Conservation (phyloP, 371 early-diverging fungal genomes). For the Mortierella sp. region DNA sequence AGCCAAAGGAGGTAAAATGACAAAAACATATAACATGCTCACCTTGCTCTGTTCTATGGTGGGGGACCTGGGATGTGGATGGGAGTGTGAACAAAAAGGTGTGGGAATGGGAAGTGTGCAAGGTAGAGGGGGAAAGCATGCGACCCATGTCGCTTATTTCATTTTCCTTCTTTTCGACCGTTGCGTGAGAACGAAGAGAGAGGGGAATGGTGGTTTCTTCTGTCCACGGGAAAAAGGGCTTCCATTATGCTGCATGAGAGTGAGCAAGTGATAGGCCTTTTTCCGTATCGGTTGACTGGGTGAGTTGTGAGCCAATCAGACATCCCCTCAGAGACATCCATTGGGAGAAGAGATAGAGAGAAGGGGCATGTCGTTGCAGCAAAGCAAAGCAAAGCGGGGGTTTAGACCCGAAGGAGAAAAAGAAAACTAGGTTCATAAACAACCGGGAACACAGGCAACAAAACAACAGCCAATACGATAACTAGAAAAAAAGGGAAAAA, state of each 20-base stretch:
- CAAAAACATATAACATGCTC: background rate
- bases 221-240: background rate
- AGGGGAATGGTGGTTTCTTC: background rate
- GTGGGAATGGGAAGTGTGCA: background rate
- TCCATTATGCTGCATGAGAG: background rate
- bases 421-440: background rate
- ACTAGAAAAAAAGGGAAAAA: background rate
- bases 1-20: slow-evolving; percentile 75
- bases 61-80: background rate
- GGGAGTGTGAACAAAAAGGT: background rate
- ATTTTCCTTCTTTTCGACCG: background rate
- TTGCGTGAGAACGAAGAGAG: slow-evolving; percentile 9
- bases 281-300: background rate
- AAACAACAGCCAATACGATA: background rate
- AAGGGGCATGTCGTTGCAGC: background rate
- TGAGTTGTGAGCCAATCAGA: slow-evolving; percentile 4
- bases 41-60: background rate
- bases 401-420: background rate
- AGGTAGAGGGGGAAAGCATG: background rate
- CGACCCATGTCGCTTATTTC: background rate
- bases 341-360: background rate
- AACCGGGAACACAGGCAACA: background rate
- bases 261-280: background rate
- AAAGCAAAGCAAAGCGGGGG: background rate
- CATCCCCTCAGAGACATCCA: slow-evolving; percentile 8